Conservation (phyloP, 306 rosid species). For the Senna siamea region DNA sequence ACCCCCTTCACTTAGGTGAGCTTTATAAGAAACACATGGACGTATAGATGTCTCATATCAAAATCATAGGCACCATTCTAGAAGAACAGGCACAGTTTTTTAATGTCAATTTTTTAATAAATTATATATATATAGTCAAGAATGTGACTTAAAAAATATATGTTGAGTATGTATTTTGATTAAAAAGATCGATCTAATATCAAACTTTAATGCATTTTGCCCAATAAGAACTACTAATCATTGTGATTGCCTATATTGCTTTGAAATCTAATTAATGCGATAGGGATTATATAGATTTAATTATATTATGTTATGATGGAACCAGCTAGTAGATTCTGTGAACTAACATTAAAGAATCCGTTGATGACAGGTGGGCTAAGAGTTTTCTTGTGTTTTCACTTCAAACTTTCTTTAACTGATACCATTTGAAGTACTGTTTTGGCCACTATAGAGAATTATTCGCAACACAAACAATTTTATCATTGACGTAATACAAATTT, state of each 20-base stretch:
- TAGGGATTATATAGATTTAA: conserved; percentile 18
- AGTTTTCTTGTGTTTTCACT: conserved; percentile 14
- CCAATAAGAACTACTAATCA: conserved; percentile 6
- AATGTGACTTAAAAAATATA: too few species aligned
- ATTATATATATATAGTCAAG: too few species aligned
- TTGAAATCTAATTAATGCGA: conserved; percentile 19
- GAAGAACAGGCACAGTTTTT: too few species aligned
- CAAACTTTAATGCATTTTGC: background rate
- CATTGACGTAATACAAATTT: conserved; percentile 9
- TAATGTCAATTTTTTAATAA: too few species aligned
- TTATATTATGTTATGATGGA: conserved; percentile 14
- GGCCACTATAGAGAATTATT: conserved; percentile 21
- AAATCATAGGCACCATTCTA: too few species aligned
- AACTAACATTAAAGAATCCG: conserved; percentile 36
- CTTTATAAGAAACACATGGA: too few species aligned
- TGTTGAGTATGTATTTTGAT: too few species aligned
- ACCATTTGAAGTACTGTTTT: conserved; percentile 17
- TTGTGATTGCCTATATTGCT: conserved; percentile 16
- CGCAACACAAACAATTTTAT: conserved; percentile 43
- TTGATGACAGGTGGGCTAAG: conserved; percentile 14
- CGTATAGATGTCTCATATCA: too few species aligned
- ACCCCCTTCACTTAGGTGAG: too few species aligned
- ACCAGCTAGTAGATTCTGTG: conserved; percentile 38
- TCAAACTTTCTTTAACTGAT: conserved; percentile 3
- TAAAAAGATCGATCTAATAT: too few species aligned